These are phyloP conservation scores for Acanthamoeba divionensis DNA, from an alignment of 208 protist species.

Conservation along the genomic window DNA sequence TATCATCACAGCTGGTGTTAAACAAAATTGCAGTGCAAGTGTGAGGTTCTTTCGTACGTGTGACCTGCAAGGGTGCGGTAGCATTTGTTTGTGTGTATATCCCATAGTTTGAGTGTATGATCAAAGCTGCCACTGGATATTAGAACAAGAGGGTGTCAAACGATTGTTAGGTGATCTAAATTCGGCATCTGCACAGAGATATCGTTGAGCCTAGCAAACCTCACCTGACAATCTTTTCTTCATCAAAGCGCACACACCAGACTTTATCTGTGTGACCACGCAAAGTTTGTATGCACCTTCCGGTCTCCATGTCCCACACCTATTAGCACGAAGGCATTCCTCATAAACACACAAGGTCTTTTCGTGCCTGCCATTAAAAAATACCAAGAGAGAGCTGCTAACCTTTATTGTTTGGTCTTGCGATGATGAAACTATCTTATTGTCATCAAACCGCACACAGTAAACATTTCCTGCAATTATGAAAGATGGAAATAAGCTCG, in stretches of 20 bases:
- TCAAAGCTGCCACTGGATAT: background rate
- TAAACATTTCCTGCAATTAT: background rate
- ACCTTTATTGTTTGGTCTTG: background rate
- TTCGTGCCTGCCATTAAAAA: no score
- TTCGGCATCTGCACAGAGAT: no score
- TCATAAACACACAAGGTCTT: no score
- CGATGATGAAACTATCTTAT: background rate
- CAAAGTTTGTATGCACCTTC: background rate
- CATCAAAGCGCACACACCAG: background rate
- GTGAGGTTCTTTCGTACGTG: background rate
- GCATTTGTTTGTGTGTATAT: background rate
- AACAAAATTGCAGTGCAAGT: no score
- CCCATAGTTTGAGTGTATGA: conserved; percentile 10
- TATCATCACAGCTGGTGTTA: no score
- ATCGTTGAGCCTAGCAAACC: no score
- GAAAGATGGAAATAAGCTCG: background rate
- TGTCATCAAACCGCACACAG: background rate
- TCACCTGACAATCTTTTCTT: background rate
- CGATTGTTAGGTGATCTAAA: no score
- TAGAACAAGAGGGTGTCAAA: background rate
- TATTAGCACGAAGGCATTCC: no score
- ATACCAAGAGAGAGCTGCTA: no score
- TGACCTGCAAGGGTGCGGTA: background rate
- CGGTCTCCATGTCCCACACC: background rate
- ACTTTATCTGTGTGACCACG: background rate